phyloP scores from a whole-genome alignment of 164 flowering plant species.

The Sedum album region DNA sequence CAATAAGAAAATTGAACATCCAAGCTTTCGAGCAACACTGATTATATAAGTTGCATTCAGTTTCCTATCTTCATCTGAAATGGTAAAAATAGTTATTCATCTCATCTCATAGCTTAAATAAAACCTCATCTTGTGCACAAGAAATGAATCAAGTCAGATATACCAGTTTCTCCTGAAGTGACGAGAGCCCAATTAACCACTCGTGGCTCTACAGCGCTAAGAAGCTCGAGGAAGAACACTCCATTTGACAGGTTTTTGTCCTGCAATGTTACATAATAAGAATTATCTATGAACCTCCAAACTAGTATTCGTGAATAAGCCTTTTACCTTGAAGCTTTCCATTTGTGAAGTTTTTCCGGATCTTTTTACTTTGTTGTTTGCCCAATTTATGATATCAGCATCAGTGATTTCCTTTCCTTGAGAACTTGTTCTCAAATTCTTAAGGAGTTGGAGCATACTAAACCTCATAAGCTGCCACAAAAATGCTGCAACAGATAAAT shows the following conservation, averaged over 20 bases:
- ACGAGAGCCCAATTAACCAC: slow-evolving; percentile 92
- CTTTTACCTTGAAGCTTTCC: slow-evolving; percentile 78
- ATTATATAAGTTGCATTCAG: slow-evolving; percentile 88
- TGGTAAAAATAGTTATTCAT: neutral
- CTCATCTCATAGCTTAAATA: neutral
- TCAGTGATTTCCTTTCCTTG: slow-evolving; percentile 81
- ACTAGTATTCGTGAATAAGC: neutral
- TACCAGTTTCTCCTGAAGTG: slow-evolving; percentile 80
- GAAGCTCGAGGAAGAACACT: slow-evolving; percentile 85
- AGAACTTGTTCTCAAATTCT: slow-evolving; percentile 61
- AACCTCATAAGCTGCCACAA: slow-evolving; percentile 95
- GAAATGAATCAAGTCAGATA: neutral
- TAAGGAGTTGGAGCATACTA: slow-evolving; percentile 85
- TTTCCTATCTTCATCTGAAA: slow-evolving; percentile 72
- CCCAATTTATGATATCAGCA: slow-evolving; percentile 78
- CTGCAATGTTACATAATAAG: slow-evolving; percentile 22
- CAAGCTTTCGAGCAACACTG: slow-evolving; percentile 94
- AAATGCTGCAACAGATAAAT: slow-evolving; percentile 51
- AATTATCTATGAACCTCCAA: neutral
- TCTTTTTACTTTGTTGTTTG: slow-evolving; percentile 64
- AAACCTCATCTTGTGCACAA: neutral
- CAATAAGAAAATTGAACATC: slow-evolving; percentile 87
- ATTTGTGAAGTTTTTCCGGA: slow-evolving; percentile 58
- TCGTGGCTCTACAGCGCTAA: slow-evolving; percentile 82
- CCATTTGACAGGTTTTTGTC: slow-evolving; percentile 76